Evolutionary conservation across 176 grass and related monocot genomes (phyloP), one percentile per base, ranked within the genome.

Genomic region (Cymbopogon citratus): DNA sequence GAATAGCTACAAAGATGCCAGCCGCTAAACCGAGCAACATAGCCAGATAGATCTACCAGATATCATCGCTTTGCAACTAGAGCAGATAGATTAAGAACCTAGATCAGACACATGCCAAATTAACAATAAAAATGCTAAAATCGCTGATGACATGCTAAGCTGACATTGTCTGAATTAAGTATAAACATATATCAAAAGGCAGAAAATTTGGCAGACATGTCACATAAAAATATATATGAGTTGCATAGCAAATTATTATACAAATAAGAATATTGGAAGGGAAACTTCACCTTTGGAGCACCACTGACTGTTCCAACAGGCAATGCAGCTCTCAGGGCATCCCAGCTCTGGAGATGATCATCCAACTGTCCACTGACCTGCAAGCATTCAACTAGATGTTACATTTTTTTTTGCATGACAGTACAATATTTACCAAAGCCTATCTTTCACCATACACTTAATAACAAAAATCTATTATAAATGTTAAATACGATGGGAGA

Each of bases 301-400:
- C 94, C 94, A 56, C 94, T 97, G 21, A 97, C 91, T 73, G 94
- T 97, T 86, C 94, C 94, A 26, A 94, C 91, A 52, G 94, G 94
- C 85, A 97, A 83, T 6, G 94, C 94, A 77, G 94, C 89, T 71
- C 94, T 90, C 23, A 97, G 41, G 23, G 91, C 94, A 90, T 97
- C 94, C 94, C 94, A 94, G 43, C 94, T 93, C 82, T 83, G 79
- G 13, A 94, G 87, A 78, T 79, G 27, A 80, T 94, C 89, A 64
- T 75, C 70, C 76, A 97, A 79, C 60, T 94, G 85, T 60, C 94
- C 89, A 83, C 82, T 91, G 26, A 97, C 86, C 94, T 97, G 78
- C 74, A 80, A 85, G 6, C 3, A 12, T 72, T 77, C 44, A 45
- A 71, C 56, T 13, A 39, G 18, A 78, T 61, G 57, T 78, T 73